Conservation (phyloP, 2,329 filamentous ascomycete genomes). For the Tolypocladium tropicale region DNA sequence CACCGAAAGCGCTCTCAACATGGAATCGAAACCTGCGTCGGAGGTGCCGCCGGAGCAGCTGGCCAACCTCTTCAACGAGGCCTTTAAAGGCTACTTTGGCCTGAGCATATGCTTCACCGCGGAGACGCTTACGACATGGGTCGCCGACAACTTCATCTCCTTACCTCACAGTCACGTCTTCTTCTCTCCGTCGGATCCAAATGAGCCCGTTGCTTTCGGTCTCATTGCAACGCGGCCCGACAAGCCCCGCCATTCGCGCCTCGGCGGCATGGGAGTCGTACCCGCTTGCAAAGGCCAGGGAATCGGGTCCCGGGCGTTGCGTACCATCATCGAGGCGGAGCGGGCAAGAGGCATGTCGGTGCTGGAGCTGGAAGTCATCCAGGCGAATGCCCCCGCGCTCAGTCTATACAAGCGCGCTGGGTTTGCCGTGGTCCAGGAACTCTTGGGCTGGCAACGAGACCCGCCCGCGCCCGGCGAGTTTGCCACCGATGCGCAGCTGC, state of each 20-base stretch:
- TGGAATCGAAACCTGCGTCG: background rate
- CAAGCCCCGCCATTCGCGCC: background rate
- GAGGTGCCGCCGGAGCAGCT: background rate
- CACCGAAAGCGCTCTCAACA: background rate
- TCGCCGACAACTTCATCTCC: background rate
- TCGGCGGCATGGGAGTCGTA: background rate
- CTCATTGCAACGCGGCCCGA: background rate
- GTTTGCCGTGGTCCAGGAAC: background rate
- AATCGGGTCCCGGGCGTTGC: background rate
- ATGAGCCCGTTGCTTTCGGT: background rate
- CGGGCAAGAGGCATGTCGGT: background rate
- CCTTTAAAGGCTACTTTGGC: background rate
- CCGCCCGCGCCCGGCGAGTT: background rate
- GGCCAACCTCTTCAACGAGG: background rate
- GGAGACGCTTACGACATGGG: background rate
- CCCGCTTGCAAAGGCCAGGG: background rate
- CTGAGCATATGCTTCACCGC: background rate
- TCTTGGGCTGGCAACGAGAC: background rate
- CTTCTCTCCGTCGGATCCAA: background rate
- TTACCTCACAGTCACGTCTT: background rate
- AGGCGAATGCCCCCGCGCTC: background rate
- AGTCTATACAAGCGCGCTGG: background rate
- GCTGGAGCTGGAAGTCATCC: background rate
- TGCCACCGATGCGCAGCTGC: background rate
- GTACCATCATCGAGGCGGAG: background rate